A percentile compares a stretch with the other conserved stretches of the same genome.
Evolutionary conservation across 2,329 filamentous ascomycete species (phyloP).

Genomic region (Exophiala xenobiotica): DNA sequence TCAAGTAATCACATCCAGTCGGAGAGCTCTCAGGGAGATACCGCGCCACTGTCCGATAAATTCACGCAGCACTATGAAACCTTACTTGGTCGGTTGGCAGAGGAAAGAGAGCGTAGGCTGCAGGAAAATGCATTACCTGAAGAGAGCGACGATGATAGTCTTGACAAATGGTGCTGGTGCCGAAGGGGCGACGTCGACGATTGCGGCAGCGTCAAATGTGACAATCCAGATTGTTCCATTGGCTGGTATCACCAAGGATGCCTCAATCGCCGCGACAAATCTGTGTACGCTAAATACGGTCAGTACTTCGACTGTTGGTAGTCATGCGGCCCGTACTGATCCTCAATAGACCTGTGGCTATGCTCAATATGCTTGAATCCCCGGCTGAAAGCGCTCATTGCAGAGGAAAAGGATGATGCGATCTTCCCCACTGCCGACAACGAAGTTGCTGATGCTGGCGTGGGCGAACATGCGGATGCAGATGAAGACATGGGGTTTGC

Average conservation of each 20-base stretch:
- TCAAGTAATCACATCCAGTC: too few species aligned
- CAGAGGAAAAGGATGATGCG: neutral
- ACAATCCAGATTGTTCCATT: slow-evolving; percentile 2
- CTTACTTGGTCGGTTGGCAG: neutral
- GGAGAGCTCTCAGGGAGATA: too few species aligned
- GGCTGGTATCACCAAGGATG: slow-evolving; percentile 5
- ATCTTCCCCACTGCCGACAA: too few species aligned
- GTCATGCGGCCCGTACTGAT: too few species aligned
- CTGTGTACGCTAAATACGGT: neutral
- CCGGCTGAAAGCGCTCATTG: neutral
- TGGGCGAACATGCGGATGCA: neutral
- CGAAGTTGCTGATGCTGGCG: neutral
- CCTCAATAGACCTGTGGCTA: slow-evolving; percentile 3
- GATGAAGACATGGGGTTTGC: too few species aligned
- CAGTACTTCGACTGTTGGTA: too few species aligned
- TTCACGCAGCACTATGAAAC: neutral
- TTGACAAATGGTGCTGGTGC: neutral
- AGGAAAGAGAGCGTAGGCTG: neutral
- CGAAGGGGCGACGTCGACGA: neutral
- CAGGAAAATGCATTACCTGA: neutral
- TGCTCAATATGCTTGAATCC: neutral
- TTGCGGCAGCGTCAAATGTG: neutral
- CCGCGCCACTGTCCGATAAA: too few species aligned
- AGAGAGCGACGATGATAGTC: slow-evolving; percentile 1
- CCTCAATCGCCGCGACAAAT: neutral